Base-by-base conservation (phyloP, 176 grass and related monocot genomes). In the Elymus sibiricus region DNA sequence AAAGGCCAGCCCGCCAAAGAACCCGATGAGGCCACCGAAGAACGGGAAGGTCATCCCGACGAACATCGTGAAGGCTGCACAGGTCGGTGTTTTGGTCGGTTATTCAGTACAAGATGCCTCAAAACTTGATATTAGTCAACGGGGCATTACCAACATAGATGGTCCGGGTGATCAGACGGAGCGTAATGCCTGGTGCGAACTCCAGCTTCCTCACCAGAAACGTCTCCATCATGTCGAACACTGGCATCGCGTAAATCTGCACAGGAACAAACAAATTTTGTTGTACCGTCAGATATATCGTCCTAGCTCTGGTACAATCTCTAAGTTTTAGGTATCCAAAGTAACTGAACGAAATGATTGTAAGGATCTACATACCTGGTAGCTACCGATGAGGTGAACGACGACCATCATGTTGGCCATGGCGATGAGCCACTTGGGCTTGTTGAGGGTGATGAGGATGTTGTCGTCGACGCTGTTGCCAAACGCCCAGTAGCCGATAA, bases 161-260 rank as follows among this genome's bases (percentile, higher is more conserved):
- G 0, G 86, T 88, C 16, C 95, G 83, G 1, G 93, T 38, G n/a
- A 95, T 78, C 43, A 98, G 27, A 26, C 95, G 95, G 61, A 98
- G 91, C 12, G 22, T 82, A 9, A 92, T 16, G 13, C 95, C 82
- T 11, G 95, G 95, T 4, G 80, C 60, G 62, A 95, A 94, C 0
- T 24, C 53, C 62, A 98, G 31, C 25, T 94, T 94, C 74, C 94
- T 98, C 70, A 98, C 89, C 24, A 98, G 91, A 38, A 94, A 68
- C 17, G 93, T 94, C 74, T 98, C 95, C 21, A 98, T 89, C 95
- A 98, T 98, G 81, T 98, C 95, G 21, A 98, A 95, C 38, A 95
- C 95, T 0, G 95, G 93, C 91, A 98, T 98, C 5, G 95, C 95
- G 43, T 98, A 98, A n/a, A 98, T 70, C 95, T 97, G 77, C 51